Evolutionary conservation across 805 yeast genomes (phyloP).

Genomic region (Candida pini): DNA sequence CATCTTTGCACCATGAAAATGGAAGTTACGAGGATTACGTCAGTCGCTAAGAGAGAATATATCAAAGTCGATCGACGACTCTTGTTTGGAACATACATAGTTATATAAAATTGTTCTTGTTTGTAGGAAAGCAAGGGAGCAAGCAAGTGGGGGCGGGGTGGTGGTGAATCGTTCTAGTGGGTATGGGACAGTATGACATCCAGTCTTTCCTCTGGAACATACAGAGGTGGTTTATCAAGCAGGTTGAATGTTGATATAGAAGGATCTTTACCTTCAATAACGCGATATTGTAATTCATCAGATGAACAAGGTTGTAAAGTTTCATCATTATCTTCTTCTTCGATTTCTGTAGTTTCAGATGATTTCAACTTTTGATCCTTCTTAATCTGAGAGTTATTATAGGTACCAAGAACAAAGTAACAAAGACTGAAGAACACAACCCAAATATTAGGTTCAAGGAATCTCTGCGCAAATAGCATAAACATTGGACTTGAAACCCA

Average conservation of each 20-base stretch:
- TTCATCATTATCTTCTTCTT: too few relatives aligned
- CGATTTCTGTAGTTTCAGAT: too few relatives aligned
- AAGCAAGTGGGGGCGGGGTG: neutral
- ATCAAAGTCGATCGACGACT: too few relatives aligned
- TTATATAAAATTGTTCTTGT: too few relatives aligned
- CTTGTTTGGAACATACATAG: too few relatives aligned
- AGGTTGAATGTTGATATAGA: neutral
- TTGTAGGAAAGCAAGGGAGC: too few relatives aligned
- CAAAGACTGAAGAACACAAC: constrained; percentile 55
- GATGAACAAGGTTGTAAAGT: neutral
- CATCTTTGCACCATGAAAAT: too few relatives aligned
- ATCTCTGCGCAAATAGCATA: constrained; percentile 51
- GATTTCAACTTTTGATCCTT: constrained; percentile 13
- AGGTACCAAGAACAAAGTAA: constrained; percentile 56
- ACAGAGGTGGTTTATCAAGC: neutral
- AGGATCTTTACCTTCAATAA: neutral
- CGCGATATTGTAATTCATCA: neutral
- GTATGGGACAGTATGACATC: too few relatives aligned
- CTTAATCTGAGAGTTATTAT: constrained; percentile 53
- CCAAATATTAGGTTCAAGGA: constrained; percentile 55
- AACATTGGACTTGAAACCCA: constrained; percentile 49
- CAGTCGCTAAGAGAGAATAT: too few relatives aligned
- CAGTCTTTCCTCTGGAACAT: neutral
- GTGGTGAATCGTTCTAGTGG: neutral
- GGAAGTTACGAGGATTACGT: too few relatives aligned